Base-by-base conservation (phyloP, 108 stramenopile genomes). In the Cyclotella atomus region DNA sequence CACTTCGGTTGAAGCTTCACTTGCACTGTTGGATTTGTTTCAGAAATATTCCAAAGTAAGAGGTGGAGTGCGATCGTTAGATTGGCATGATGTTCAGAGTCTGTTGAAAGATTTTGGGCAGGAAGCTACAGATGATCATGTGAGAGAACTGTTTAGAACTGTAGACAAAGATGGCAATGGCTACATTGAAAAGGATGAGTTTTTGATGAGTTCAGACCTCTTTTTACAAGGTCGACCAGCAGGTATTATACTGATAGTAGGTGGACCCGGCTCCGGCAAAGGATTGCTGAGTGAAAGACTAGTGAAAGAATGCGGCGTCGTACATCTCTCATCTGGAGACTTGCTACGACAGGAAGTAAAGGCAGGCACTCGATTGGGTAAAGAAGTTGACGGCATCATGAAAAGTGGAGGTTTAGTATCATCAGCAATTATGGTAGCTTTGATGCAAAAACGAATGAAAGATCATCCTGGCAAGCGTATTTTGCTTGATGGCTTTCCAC, bases 261-360 rank as follows among this genome's bases (percentile, higher is more conserved):
- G 98, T 16, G 97, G 75, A 32, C 98, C 98, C 1, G 98, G 97
- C 20, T 87, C 90, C 24, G 98, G 98, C 14, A 99, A 99, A 71
- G 98, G 98, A 24, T 68, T 97, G 27, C 72, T 95, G 23, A 87
- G 85, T 33, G 78, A 86, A 30, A 64, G 90, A 35, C 68, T 97
- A 10, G 83, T 78, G n/a, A 74, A 89, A 67, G 89, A 92, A 67
- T 93, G 92, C 61, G 93, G 94, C 44, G 90, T 97, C 0, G 96
- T 96, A 1, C 98, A 99, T 81, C 81, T 99, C 44, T 88, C 86
- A 6, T 91, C 90, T 44, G 98, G 98, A 30, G 96, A 98, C 68
- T 86, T 99, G 76, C 72, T 99, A 32, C 85, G 98, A 65, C 88
- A 86, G 24, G 97, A 97, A 73, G 97, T 98, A 0, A 70, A 77